phyloP scores from a whole-genome alignment of 148 eudicot genomes.

The Amaranthus hypochondriacus region DNA sequence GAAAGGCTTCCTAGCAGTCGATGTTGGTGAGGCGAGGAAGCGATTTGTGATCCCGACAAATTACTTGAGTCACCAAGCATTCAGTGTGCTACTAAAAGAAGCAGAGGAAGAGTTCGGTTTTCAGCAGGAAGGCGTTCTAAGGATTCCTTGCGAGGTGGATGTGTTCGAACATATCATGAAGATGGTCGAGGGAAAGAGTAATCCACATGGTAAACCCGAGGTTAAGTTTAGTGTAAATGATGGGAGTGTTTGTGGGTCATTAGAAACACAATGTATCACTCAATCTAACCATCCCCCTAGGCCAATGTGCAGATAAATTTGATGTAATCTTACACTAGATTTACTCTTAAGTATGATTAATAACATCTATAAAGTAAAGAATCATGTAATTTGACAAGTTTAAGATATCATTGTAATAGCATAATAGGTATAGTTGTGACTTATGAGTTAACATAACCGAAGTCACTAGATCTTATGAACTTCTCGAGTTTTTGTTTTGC shows the following conservation, averaged over 20 bases:
- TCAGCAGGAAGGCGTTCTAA: slow-evolving; percentile 35
- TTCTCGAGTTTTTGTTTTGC: slow-evolving; percentile 4
- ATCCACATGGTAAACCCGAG: slow-evolving; percentile 2
- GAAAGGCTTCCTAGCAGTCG: slow-evolving; percentile 34
- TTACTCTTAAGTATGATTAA: slow-evolving; percentile 11
- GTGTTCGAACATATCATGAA: slow-evolving; percentile 26
- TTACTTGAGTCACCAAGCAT: slow-evolving; percentile 28
- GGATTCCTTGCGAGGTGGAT: slow-evolving; percentile 33
- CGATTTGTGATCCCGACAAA: slow-evolving; percentile 33
- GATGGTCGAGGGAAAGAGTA: slow-evolving; percentile 16
- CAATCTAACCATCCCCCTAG: slow-evolving; percentile 22
- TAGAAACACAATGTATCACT: slow-evolving; percentile 15
- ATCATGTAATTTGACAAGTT: slow-evolving; percentile 20
- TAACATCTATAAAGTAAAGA: slow-evolving; percentile 2
- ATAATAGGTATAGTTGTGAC: slow-evolving; percentile 7
- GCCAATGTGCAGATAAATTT: slow-evolving; percentile 32
- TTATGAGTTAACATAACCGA: slow-evolving; percentile 5
- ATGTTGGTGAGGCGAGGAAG: slow-evolving; percentile 38
- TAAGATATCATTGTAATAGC: slow-evolving; percentile 6
- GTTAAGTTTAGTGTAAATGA: slow-evolving; percentile 15
- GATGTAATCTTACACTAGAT: slow-evolving; percentile 3
- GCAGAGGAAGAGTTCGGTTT: slow-evolving; percentile 40
- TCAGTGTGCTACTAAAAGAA: slow-evolving; percentile 29
- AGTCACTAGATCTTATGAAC: slow-evolving; percentile 7
- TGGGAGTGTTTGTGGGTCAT: slow-evolving; percentile 25